Evolutionary conservation across 371 early-diverging fungal species (phyloP).

Genomic region (Apophysomyces ossiformis): DNA sequence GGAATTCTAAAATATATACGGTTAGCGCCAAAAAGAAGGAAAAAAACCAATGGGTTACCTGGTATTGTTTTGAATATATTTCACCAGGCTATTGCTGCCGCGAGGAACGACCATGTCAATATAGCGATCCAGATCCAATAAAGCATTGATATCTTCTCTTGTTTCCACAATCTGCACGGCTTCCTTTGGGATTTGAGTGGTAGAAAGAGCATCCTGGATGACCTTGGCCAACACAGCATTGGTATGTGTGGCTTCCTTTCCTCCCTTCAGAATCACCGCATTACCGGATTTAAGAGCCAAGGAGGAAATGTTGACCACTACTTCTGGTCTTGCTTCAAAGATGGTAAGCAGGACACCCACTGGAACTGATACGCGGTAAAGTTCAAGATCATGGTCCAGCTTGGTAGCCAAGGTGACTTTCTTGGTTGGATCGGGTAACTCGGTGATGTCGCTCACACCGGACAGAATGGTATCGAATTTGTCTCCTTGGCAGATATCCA

Average conservation of each 20-base stretch:
- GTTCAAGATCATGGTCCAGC: constrained; percentile 81
- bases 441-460: constrained; percentile 88
- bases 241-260: constrained; percentile 82
- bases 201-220: constrained; percentile 80
- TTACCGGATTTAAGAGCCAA: constrained; percentile 95
- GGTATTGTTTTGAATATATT: constrained; percentile 89
- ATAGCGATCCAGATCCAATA: constrained; percentile 87
- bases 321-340: constrained; percentile 98
- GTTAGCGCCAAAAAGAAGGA: neutral
- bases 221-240: constrained; percentile 78
- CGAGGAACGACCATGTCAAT: constrained; percentile 96
- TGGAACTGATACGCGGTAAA: constrained; percentile 91
- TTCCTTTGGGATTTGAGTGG: constrained; percentile 63
- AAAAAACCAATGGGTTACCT: constrained; percentile 49
- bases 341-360: constrained; percentile 96
- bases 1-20: constrained; percentile 73
- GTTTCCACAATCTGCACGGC: constrained; percentile 90
- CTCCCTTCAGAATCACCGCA: constrained; percentile 96
- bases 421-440: constrained; percentile 83
- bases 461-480: constrained; percentile 88
- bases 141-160: constrained; percentile 83
- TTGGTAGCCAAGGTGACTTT: constrained; percentile 79
- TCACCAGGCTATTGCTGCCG: constrained; percentile 89
- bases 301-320: constrained; percentile 95
- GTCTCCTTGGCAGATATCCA: constrained; percentile 85